Evolutionary conservation across 768 basidiomycete genomes (phyloP).

Genomic region (Lactarius vividus): DNA sequence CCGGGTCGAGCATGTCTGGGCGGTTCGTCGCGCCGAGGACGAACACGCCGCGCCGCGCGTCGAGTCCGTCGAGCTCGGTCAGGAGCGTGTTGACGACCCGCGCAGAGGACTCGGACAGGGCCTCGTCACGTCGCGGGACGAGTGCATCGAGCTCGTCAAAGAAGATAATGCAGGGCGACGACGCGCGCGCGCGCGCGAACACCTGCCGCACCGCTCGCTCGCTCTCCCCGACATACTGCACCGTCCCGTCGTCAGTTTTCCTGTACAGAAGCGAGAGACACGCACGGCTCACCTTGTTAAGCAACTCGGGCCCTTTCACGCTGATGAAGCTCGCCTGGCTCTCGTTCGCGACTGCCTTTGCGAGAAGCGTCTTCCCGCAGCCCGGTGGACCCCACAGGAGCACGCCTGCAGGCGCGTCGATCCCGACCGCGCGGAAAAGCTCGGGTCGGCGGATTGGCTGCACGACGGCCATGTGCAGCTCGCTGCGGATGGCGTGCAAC

Average conservation of each 20-base stretch:
- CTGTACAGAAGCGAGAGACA: neutral
- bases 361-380: constrained; percentile 96
- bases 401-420: constrained; percentile 89
- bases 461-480: constrained; percentile 96
- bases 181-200: constrained; percentile 90
- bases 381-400: constrained; percentile 98
- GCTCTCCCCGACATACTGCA: constrained; percentile 94
- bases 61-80: constrained; percentile 91
- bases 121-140: constrained; percentile 84
- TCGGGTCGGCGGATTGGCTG: constrained; percentile 91
- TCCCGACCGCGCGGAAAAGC: constrained; percentile 84
- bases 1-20: constrained; percentile 96
- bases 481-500: constrained; percentile 79
- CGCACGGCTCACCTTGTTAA: constrained; percentile 77
- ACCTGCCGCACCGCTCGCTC: constrained; percentile 93
- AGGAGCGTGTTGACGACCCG: constrained; percentile 92
- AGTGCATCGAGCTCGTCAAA: constrained; percentile 94
- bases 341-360: constrained; percentile 98
- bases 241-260: neutral
- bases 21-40: constrained; percentile 95
- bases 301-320: constrained; percentile 92
- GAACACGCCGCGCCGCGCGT: constrained; percentile 81
- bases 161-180: constrained; percentile 92
- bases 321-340: constrained; percentile 95
- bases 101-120: constrained; percentile 87